Evolutionary conservation across 257 asterid species (phyloP).

Genomic region (Scutellaria barbata): DNA sequence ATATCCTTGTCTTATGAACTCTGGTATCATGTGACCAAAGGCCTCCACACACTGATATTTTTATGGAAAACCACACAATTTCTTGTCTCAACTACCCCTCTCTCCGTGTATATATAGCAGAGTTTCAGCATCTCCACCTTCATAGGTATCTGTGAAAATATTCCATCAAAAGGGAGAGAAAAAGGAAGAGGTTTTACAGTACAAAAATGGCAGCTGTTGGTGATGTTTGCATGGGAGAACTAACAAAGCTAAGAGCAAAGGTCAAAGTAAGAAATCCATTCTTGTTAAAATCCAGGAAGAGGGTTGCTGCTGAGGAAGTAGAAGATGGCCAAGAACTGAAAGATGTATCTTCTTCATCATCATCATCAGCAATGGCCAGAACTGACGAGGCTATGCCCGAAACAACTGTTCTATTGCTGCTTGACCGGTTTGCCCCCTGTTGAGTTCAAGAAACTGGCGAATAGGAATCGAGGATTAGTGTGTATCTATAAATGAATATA

Average conservation of each 20-base stretch:
- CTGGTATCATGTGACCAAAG: constrained; percentile 29
- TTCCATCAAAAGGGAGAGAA: constrained; percentile 4
- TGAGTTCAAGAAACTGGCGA: constrained; percentile 35
- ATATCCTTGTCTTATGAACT: constrained; percentile 22
- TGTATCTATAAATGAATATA: constrained; percentile 4
- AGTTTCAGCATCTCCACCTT: constrained; percentile 13
- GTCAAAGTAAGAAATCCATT: constrained; percentile 52
- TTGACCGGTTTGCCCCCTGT: constrained; percentile 82
- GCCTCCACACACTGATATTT: constrained; percentile 38
- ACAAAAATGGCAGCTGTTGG: constrained; percentile 58
- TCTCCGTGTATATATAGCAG: constrained; percentile 24
- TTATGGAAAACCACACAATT: constrained; percentile 27
- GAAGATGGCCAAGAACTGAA: constrained; percentile 22
- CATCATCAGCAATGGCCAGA: constrained; percentile 24
- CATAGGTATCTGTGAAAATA: constrained; percentile 18
- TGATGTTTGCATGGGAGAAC: constrained; percentile 60
- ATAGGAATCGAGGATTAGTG: neutral
- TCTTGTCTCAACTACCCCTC: constrained; percentile 12
- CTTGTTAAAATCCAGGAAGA: constrained; percentile 34
- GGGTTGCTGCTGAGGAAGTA: constrained; percentile 35
- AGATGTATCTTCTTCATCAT: constrained; percentile 36
- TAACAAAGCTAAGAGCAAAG: constrained; percentile 58
- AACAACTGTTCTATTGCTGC: constrained; percentile 56
- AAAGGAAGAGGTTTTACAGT: neutral
- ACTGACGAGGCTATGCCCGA: constrained; percentile 57